Evolutionary conservation across 805 yeast genomes (phyloP).

Genomic region (Sugiyamaella marilandica): DNA sequence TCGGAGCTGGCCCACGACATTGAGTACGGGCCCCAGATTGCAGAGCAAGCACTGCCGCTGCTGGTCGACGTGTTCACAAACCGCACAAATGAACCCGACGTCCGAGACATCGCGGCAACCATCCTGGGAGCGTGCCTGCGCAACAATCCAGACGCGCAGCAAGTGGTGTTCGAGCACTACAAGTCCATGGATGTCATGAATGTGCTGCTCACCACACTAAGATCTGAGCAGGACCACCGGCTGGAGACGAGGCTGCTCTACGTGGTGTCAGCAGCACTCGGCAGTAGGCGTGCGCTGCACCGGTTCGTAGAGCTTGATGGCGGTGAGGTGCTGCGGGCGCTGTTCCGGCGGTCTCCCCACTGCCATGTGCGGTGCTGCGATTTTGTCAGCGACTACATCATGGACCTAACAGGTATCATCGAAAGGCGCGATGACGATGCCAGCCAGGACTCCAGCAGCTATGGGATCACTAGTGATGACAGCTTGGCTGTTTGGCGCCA

Average conservation of each 20-base stretch:
- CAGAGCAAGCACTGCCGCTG: conserved; percentile 27
- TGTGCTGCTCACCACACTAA: conserved; percentile 6
- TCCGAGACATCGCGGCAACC: conserved; percentile 51
- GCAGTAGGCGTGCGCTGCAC: conserved; percentile 16
- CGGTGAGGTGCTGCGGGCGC: not conserved
- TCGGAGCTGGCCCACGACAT: conserved; percentile 57
- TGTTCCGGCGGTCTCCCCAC: not conserved
- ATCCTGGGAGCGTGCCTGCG: conserved; percentile 64
- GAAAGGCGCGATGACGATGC: not conserved
- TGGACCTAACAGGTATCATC: too few relatives aligned
- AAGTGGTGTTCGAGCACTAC: conserved; percentile 5
- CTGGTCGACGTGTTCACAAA: conserved; percentile 17
- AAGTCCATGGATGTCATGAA: not conserved
- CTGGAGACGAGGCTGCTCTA: conserved; percentile 22
- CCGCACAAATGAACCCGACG: conserved; percentile 15
- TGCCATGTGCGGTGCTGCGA: conserved; percentile 7
- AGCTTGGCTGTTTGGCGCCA: not conserved
- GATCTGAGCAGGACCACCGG: conserved; percentile 16
- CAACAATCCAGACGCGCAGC: conserved; percentile 61
- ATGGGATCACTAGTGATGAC: not conserved
- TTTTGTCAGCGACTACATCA: conserved; percentile 4
- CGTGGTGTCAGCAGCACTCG: conserved; percentile 24
- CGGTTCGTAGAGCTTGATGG: conserved; percentile 13
- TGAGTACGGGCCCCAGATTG: conserved; percentile 50
- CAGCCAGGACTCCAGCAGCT: not conserved